Conservation (phyloP, 176 grass and related monocot species). For the Rhynchospora tenuis region DNA sequence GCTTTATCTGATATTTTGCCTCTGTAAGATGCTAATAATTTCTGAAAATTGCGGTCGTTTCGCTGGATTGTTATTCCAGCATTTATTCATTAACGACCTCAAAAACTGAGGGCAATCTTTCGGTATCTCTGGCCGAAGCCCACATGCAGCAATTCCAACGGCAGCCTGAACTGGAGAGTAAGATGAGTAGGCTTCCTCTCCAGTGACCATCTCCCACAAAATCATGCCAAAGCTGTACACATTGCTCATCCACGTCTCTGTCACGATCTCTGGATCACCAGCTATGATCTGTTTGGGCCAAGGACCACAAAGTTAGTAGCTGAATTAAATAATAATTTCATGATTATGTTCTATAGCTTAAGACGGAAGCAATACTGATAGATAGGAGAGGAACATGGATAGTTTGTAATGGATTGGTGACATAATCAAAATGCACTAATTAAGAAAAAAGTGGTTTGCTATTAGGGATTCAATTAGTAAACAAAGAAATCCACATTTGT, state of each 20-base stretch:
- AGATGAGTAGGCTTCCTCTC: slow-evolving; percentile 88
- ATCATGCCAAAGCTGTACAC: slow-evolving; percentile 95
- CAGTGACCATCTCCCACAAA: slow-evolving; percentile 84
- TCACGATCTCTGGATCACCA: slow-evolving; percentile 80
- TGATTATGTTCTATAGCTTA: neutral
- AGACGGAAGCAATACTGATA: neutral
- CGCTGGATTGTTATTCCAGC: slow-evolving; percentile 74
- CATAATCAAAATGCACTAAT: neutral
- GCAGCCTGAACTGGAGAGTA: slow-evolving; percentile 96
- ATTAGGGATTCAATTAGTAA: neutral
- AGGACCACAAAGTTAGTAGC: slow-evolving; percentile 19
- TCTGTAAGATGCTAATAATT: slow-evolving; percentile 64
- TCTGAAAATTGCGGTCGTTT: slow-evolving; percentile 89
- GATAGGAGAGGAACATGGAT: neutral
- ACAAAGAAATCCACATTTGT: neutral
- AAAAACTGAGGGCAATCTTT: slow-evolving; percentile 72
- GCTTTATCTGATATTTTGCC: slow-evolving; percentile 67
- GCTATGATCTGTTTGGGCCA: slow-evolving; percentile 64
- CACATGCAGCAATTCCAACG: slow-evolving; percentile 84
- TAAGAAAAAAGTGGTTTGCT: neutral
- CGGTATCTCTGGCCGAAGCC: slow-evolving; percentile 86
- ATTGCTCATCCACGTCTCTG: slow-evolving; percentile 95
- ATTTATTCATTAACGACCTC: slow-evolving; percentile 71
- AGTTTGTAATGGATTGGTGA: neutral
- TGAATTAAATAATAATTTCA: neutral